phyloP scores from a whole-genome alignment of 495 filamentous ascomycete genomes.

The Hypoxylon fuscum region DNA sequence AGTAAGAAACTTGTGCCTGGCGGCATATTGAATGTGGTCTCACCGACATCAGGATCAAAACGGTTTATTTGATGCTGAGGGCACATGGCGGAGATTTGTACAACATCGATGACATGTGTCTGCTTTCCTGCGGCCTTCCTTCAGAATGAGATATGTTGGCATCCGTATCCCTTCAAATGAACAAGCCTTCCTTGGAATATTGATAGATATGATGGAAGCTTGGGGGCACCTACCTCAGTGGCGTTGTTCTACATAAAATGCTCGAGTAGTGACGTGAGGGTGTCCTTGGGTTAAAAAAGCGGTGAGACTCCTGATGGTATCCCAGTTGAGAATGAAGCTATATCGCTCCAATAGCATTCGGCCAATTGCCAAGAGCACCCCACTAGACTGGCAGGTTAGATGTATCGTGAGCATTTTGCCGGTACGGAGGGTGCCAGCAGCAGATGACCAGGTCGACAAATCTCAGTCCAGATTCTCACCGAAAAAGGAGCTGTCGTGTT shows the following conservation, averaged over 20 bases:
- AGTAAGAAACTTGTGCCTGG: conserved; percentile 2
- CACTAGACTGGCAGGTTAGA: conserved; percentile 12
- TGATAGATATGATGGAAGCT: conserved; percentile 5
- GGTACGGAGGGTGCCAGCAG: conserved; percentile 11
- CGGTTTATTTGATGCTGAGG: conserved; percentile 21
- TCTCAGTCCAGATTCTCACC: conserved; percentile 35
- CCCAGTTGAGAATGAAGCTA: conserved; percentile 6
- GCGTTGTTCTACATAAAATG: conserved; percentile 18
- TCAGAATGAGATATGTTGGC: conserved; percentile 6
- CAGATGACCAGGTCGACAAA: conserved; percentile 21
- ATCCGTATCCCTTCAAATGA: neutral
- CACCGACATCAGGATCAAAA: conserved; percentile 9
- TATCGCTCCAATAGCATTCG: conserved; percentile 19
- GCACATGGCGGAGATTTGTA: conserved; percentile 21
- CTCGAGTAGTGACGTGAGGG: conserved; percentile 21
- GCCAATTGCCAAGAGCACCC: conserved; percentile 31
- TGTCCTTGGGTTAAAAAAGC: conserved; percentile 20
- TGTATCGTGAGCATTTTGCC: conserved; percentile 23
- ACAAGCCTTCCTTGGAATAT: conserved; percentile 7
- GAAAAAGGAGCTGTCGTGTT: conserved; percentile 22
- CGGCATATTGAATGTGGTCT: conserved; percentile 10
- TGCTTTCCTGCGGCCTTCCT: conserved; percentile 7
- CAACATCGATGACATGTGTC: conserved; percentile 32
- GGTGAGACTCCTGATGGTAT: conserved; percentile 27
- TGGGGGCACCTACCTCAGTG: conserved; percentile 12